Evolutionary conservation across 2,329 filamentous ascomycete species (phyloP).

Genomic region (Exophiala sp.): DNA sequence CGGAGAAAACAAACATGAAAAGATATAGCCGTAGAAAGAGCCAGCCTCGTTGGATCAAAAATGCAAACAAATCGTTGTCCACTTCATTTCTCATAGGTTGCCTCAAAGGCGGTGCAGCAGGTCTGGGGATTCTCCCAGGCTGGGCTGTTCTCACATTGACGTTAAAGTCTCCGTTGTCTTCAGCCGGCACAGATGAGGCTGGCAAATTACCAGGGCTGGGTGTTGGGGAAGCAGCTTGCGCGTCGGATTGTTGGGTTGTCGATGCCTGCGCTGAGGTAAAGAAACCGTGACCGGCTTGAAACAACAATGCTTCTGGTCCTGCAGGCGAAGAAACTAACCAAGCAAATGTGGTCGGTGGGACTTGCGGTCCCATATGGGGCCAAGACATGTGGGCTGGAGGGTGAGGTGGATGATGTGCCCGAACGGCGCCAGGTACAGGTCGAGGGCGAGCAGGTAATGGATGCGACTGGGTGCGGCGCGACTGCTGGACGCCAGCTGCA

Average conservation of each 20-base stretch:
- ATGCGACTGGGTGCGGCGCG: not conserved
- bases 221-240: not conserved
- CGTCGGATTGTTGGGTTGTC: not conserved
- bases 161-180: not conserved
- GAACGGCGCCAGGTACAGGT: not conserved
- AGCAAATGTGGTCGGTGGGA: conserved; percentile 15
- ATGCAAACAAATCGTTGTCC: conserved; percentile 35
- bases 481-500: not conserved
- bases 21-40: conserved; percentile 53
- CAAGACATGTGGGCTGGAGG: conserved; percentile 1
- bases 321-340: conserved; percentile 25
- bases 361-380: no score
- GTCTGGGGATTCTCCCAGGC: conserved; percentile 3
- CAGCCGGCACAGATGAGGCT: not conserved
- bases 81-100: conserved; percentile 17
- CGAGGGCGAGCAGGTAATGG: not conserved
- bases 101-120: conserved; percentile 2
- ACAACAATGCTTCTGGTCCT: conserved; percentile 28
- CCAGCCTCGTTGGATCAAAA: conserved; percentile 48
- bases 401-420: not conserved
- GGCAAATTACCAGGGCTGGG: not conserved
- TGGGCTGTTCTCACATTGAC: conserved; percentile 4
- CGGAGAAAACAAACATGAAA: conserved; percentile 54
- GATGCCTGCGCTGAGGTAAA: not conserved
- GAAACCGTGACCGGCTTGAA: conserved; percentile 17